These are phyloP conservation scores for Colletotrichum eremochloae DNA, from an alignment of 2,329 filamentous ascomycete species.

Conservation along the genomic window DNA sequence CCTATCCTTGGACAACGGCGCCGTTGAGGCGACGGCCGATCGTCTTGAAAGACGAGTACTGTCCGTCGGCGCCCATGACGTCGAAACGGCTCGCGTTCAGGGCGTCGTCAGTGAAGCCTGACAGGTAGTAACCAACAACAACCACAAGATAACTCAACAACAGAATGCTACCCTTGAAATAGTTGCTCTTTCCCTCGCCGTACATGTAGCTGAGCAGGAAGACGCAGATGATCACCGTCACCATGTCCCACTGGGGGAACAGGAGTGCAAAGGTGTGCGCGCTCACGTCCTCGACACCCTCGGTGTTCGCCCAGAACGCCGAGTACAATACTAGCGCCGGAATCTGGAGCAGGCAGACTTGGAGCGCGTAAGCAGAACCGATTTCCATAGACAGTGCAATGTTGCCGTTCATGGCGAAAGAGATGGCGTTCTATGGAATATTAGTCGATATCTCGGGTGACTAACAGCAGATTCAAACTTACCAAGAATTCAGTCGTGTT, in stretches of 20 bases:
- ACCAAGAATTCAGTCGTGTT: conserved; percentile 98
- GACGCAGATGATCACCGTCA: conserved; percentile 94
- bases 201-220: conserved; percentile 98
- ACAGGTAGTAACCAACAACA: conserved; percentile 91
- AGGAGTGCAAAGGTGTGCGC: conserved; percentile 85
- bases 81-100: conserved; percentile 66
- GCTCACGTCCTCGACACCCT: conserved; percentile 56
- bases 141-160: conserved; percentile 95
- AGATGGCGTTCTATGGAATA: conserved; percentile 86
- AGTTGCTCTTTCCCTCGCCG: conserved; percentile 98
- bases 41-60: conserved; percentile 67
- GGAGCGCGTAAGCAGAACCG: conserved; percentile 94
- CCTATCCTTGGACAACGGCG: conserved; percentile 47
- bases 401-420: conserved; percentile 99
- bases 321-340: conserved; percentile 94
- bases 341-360: conserved; percentile 95
- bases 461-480: conserved; percentile 55
- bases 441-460: not conserved
- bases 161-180: conserved; percentile 98
- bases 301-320: conserved; percentile 70
- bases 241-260: conserved; percentile 99
- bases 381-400: conserved; percentile 99
- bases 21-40: conserved; percentile 62
- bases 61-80: conserved; percentile 63
- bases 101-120: conserved; percentile 65